These are phyloP conservation scores for Penicillium sp. DNA, from an alignment of 2,329 filamentous ascomycete species.

Conservation along the genomic window DNA sequence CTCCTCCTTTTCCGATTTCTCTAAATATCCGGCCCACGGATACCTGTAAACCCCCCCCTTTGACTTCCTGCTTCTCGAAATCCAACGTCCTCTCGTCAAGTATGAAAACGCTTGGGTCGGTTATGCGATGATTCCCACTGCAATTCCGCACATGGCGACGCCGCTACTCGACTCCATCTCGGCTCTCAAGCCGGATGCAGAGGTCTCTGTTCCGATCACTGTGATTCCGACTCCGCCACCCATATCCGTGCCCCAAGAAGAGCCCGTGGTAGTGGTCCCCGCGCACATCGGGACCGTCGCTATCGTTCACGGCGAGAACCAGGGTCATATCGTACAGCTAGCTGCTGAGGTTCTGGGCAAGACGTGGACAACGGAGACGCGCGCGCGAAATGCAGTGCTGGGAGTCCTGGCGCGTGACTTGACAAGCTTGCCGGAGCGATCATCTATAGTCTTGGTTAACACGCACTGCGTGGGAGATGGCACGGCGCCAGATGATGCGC, in stretches of 20 bases:
- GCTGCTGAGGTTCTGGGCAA: constrained; percentile 81
- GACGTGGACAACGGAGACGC: constrained; percentile 61
- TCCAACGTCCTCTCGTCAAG: constrained; percentile 6
- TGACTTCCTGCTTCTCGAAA: not conserved
- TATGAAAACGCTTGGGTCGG: constrained; percentile 29
- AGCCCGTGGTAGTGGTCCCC: not conserved
- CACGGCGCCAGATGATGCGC: constrained; percentile 66
- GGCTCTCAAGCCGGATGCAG: constrained; percentile 20
- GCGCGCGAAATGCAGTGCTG: constrained; percentile 63
- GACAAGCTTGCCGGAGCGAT: constrained; percentile 60
- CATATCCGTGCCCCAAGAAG: not conserved
- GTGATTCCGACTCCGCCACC: constrained; percentile 5
- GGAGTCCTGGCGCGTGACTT: constrained; percentile 64
- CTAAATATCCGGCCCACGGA: not conserved
- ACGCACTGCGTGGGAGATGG: constrained; percentile 73
- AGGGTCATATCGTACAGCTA: constrained; percentile 72
- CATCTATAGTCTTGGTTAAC: constrained; percentile 69
- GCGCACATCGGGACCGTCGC: constrained; percentile 47
- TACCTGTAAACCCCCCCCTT: not conserved
- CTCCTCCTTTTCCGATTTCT: constrained; percentile 1
- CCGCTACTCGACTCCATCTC: constrained; percentile 30
- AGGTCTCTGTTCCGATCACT: constrained; percentile 11
- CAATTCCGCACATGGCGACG: constrained; percentile 36
- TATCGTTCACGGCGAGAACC: constrained; percentile 69
- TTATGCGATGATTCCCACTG: constrained; percentile 39